Evolutionary conservation across 1,139 yeast genomes (phyloP).

Genomic region (Diutina pseudorugosa): DNA sequence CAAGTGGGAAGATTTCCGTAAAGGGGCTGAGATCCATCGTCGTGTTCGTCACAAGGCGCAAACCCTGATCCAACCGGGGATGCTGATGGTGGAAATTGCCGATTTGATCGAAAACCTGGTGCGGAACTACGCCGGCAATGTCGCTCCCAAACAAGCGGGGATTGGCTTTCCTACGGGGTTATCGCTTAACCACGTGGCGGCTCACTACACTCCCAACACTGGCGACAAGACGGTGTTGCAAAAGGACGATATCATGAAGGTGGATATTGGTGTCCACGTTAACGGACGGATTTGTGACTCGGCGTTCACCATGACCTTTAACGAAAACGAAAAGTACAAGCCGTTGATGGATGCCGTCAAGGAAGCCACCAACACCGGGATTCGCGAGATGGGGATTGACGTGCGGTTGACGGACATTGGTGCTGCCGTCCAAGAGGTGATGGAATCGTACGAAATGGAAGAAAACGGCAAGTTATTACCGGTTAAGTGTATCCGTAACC

Average conservation of each 20-base stretch:
- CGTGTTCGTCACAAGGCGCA: constrained; percentile 78
- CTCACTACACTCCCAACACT: constrained; percentile 95
- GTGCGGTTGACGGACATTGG: constrained; percentile 93
- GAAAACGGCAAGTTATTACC: constrained; percentile 78
- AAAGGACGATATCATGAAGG: constrained; percentile 90
- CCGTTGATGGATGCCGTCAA: constrained; percentile 69
- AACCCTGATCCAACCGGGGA: constrained; percentile 73
- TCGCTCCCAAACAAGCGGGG: constrained; percentile 63
- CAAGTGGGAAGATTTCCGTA: constrained; percentile 80
- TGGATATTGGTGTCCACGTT: constrained; percentile 94
- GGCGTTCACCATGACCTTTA: constrained; percentile 88
- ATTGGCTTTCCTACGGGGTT: constrained; percentile 97
- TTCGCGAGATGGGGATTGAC: constrained; percentile 88
- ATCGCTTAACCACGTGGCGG: constrained; percentile 88
- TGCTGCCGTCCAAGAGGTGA: constrained; percentile 88
- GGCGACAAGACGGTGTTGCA: constrained; percentile 76
- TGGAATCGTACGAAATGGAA: constrained; percentile 94
- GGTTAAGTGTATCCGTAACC: constrained; percentile 78
- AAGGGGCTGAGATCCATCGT: constrained; percentile 93
- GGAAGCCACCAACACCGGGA: constrained; percentile 91
- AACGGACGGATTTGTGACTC: constrained; percentile 94
- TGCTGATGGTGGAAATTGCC: constrained; percentile 84
- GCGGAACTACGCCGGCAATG: constrained; percentile 57
- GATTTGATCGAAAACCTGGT: constrained; percentile 80
- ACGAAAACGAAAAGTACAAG: constrained; percentile 60